Base-by-base conservation (phyloP, 1,284 basidiomycete genomes). In the Hortiboletus rubellus region DNA sequence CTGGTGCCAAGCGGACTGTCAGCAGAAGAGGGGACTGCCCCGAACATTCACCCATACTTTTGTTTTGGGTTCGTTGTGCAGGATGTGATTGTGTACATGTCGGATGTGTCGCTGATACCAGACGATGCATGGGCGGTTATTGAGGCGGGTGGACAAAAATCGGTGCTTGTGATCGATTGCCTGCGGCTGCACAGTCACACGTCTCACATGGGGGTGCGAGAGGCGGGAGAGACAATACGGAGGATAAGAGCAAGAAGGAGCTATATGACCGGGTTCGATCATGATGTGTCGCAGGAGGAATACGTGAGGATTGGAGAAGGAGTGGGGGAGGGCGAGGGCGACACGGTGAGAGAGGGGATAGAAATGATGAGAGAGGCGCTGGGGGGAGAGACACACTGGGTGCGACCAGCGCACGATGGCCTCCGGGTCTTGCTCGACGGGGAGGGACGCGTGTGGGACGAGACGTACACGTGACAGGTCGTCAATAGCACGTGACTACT, bases 61-160 rank as follows among this genome's bases (percentile, higher is more conserved):
- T 89, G 84, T 65, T 80, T 87, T 62, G 89, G 87, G n/a, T 93
- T 92, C 76, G 79, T 86, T 62, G 79, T 93, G 33, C 78, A 83
- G 60, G 76, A 85, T 43, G 73, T 79, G 38, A 67, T 92, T 46
- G 76, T 84, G 14, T 91, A 92, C 71, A 77, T 92, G 53, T 88
- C 88, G 30, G 91, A 93, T 67, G 87, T 85, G 38, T 91, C 88
- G 6, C 69, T 79, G 64, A 88, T 93, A 54, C 89, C 91, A 3
- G 82, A 87, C 11, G 79, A 83, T 33, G 79, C 83, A 41, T 90
- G 89, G 86, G 59, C 71, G 15, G 61, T 84, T 43, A 77, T 89
- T 24, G 66, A 77, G 51, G 69, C 63, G 10, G 67, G 65, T n/a
- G 61, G 64, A 31, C 68, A 68, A 17, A 75, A 82, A 24, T 76